Conservation (phyloP, 164 flowering plant genomes). For the Stephania yunnanensis region DNA sequence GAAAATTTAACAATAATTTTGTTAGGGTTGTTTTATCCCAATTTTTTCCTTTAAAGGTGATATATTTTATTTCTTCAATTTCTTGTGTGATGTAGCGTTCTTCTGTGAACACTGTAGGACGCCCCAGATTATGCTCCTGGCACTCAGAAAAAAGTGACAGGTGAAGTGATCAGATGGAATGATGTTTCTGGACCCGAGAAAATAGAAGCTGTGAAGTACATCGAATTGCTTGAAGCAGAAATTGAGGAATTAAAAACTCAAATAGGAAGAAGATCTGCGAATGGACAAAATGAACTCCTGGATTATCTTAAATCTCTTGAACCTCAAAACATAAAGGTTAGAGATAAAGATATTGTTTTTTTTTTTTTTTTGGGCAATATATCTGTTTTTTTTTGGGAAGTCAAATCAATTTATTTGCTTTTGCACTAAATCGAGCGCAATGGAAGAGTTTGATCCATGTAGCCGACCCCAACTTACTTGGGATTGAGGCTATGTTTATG, state of each 20-base stretch:
- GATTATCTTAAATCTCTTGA: conserved; percentile 90
- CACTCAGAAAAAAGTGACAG: conserved; percentile 89
- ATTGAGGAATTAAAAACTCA: conserved; percentile 85
- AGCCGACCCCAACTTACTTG: too few species aligned
- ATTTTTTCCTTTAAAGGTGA: neutral
- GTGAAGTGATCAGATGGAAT: conserved; percentile 96
- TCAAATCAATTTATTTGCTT: neutral
- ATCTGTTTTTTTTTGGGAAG: neutral
- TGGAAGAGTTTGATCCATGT: too few species aligned
- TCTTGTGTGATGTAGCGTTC: neutral
- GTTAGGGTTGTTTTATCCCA: neutral
- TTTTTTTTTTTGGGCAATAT: too few species aligned
- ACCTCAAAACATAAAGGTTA: conserved; percentile 93
- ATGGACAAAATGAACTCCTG: conserved; percentile 78
- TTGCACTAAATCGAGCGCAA: too few species aligned
- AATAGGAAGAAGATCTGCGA: conserved; percentile 54
- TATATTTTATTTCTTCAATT: conserved; percentile 3
- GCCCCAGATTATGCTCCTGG: conserved; percentile 86
- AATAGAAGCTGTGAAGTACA: conserved; percentile 86
- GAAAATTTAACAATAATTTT: too few species aligned
- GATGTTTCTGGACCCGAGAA: conserved; percentile 84
- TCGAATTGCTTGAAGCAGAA: conserved; percentile 93
- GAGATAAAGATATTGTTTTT: neutral
- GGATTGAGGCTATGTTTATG: too few species aligned
- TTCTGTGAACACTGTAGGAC: conserved; percentile 43